Percentiles rank a stretch among this genome's conserved stretches.
Evolutionary conservation across 257 asterid genomes (phyloP).

Genomic region (Linderniella brevidens): DNA sequence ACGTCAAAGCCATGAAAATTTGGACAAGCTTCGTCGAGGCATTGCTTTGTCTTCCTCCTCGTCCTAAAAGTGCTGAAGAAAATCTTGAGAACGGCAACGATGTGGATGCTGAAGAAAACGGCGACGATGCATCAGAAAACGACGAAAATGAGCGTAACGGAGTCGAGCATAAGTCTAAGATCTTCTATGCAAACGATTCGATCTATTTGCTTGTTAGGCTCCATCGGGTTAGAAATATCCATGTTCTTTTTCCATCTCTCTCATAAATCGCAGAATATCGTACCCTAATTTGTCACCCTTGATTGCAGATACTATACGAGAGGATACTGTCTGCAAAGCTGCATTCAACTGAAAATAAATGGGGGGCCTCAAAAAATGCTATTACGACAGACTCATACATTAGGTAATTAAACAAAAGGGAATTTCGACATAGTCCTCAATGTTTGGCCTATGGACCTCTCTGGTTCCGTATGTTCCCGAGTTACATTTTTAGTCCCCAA

Average conservation of each 20-base stretch:
- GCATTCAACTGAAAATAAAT: conserved; percentile 63
- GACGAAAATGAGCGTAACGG: conserved; percentile 66
- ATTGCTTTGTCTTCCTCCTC: conserved; percentile 49
- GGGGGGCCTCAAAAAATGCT: conserved; percentile 41
- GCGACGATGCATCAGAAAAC: conserved; percentile 37
- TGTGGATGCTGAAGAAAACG: conserved; percentile 29
- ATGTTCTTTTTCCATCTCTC: not conserved
- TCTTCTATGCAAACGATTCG: conserved; percentile 76
- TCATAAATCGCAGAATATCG: not conserved
- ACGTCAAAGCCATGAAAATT: conserved; percentile 51
- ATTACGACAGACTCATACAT: conserved; percentile 49
- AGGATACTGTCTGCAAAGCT: conserved; percentile 66
- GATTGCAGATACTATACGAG: conserved; percentile 57
- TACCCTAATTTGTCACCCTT: conserved; percentile 11
- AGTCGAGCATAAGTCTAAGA: conserved; percentile 23
- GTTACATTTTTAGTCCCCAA: too few relatives aligned
- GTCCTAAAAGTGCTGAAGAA: conserved; percentile 23
- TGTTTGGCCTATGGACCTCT: not conserved
- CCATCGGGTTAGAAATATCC: conserved; percentile 50
- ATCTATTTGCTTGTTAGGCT: conserved; percentile 79
- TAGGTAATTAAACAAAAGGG: conserved; percentile 30
- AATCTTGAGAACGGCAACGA: conserved; percentile 15
- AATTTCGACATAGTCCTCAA: not conserved
- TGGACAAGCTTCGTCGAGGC: conserved; percentile 77
- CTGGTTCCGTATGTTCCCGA: conserved; percentile 14